Percentiles rank a stretch among this genome's conserved stretches.
Conservation (phyloP, 2,329 filamentous ascomycete species). For the Teratosphaeria pseudoeucalypti region DNA sequence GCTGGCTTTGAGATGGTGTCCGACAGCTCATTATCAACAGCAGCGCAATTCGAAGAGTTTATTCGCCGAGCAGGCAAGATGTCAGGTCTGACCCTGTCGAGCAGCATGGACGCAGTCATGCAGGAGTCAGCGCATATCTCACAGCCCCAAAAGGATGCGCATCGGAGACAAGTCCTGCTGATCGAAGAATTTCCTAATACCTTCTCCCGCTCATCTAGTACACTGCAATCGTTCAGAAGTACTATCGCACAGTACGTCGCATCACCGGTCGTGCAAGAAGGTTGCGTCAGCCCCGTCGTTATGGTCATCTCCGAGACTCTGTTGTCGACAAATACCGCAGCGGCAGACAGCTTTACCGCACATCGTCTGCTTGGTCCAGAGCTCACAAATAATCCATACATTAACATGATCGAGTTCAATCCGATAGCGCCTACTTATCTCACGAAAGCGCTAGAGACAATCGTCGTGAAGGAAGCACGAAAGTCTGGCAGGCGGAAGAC, state of each 20-base stretch:
- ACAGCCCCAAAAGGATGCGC: background rate
- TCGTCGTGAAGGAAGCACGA: constrained; percentile 76
- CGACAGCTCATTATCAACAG: constrained; percentile 53
- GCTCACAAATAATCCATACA: constrained; percentile 69
- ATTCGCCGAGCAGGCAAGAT: constrained; percentile 72
- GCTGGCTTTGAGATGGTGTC: constrained; percentile 48
- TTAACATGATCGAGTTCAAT: constrained; percentile 83
- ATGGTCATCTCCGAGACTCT: constrained; percentile 88
- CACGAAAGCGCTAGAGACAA: constrained; percentile 68
- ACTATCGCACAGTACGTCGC: constrained; percentile 67
- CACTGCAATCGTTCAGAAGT: constrained; percentile 50
- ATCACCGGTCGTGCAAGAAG: constrained; percentile 22
- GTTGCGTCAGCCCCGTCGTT: constrained; percentile 51
- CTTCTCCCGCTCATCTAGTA: constrained; percentile 34
- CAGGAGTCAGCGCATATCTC: background rate
- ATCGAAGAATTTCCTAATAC: constrained; percentile 44
- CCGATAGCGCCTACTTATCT: constrained; percentile 78
- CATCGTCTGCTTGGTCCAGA: constrained; percentile 81
- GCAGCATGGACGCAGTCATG: constrained; percentile 4
- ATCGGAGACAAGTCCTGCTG: constrained; percentile 30
- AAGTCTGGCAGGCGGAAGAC: constrained; percentile 65
- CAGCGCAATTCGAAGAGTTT: constrained; percentile 85
- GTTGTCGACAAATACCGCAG: constrained; percentile 71
- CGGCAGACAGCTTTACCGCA: constrained; percentile 84
- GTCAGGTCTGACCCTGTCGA: constrained; percentile 51